Evolutionary conservation across 208 protist genomes (phyloP), one percentile per base, ranked within the genome.

Genomic region (Trypanosoma vivax): DNA sequence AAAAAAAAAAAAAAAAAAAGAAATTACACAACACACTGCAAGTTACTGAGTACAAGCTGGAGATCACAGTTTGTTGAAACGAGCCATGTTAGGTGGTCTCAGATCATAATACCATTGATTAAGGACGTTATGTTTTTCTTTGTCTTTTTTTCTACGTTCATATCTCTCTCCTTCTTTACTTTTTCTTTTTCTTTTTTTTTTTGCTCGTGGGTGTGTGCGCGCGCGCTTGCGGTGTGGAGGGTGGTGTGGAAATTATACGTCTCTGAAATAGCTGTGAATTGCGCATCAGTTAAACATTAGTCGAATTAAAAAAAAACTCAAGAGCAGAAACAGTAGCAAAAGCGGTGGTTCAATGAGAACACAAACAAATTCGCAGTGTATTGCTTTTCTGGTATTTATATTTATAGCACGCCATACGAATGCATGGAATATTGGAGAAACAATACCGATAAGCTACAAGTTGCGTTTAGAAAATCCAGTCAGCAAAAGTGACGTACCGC

Each of bases 361-460:
- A 40, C 4, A 48, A 10, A 31, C 13, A 58, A 39, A 25, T 9
- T 39, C 3, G 0, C 3, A 37, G 16, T 5, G 34, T 46, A 34
- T 9, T 27, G 7, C 3, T 29, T 54, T 34, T 1, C 39, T 52
- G 9, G 14, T 50, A 39, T 23, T 46, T 29, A 4, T 61, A 0
- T 19, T 50, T 5, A 24, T 51, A 10, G 10, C 19, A 5, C 48
- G 21, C 14, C 45, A 25, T 16, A 29, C 65, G n/a, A 52, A 43
- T 21, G 50, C 52, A 31, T 65, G 61, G 52, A 50, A 49, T 46
- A 34, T 55, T 10, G 83, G 83, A 6, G 78, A 87, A 34, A 29
- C 59, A 4, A 47, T 91, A 21, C 79, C 83, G 2, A 29, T 91
- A 25, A 83, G 61, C 16, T n/a, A 88, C 18, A 80, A 91, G 57